Percentiles rank a stretch among this genome's conserved stretches.
Conservation (phyloP, 2,329 filamentous ascomycete genomes). For the Fusarium temperatum region DNA sequence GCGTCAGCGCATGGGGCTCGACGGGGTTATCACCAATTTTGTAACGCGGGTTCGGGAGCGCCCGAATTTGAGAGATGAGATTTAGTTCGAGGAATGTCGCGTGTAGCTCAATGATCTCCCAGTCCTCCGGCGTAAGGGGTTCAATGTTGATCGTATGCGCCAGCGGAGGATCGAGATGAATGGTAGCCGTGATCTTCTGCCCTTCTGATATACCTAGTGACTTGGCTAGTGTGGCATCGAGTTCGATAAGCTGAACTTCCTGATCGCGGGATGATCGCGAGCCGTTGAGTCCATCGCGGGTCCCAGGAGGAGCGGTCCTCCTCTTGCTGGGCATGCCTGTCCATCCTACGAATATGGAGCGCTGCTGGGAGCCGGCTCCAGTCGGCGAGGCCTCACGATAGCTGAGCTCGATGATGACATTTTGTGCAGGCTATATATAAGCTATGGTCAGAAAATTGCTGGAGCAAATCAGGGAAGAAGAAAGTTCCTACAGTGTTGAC, state of each 20-base stretch:
- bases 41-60: slow-evolving; percentile 85
- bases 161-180: slow-evolving; percentile 90
- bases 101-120: slow-evolving; percentile 98
- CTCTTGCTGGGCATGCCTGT: slow-evolving; percentile 97
- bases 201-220: slow-evolving; percentile 82
- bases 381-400: slow-evolving; percentile 66
- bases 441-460: slow-evolving; percentile 10
- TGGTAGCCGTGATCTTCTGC: slow-evolving; percentile 74
- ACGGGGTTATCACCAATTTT: slow-evolving; percentile 60
- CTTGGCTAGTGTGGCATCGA: slow-evolving; percentile 85
- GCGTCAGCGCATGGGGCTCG: slow-evolving; percentile 79
- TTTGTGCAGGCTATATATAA: slow-evolving; percentile 81
- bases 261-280: slow-evolving; percentile 73
- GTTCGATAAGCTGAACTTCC: slow-evolving; percentile 80
- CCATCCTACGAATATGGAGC: slow-evolving; percentile 91
- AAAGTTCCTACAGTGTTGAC: slow-evolving; percentile 78
- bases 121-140: slow-evolving; percentile 92
- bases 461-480: background rate
- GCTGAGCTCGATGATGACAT: slow-evolving; percentile 92
- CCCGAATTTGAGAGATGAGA: slow-evolving; percentile 89
- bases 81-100: slow-evolving; percentile 96
- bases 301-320: slow-evolving; percentile 76
- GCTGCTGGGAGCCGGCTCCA: slow-evolving; percentile 60
- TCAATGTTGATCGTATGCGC: slow-evolving; percentile 97
- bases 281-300: slow-evolving; percentile 75